Evolutionary conservation across 495 filamentous ascomycete genomes (phyloP).

Genomic region (Lophiostoma macrostomum): DNA sequence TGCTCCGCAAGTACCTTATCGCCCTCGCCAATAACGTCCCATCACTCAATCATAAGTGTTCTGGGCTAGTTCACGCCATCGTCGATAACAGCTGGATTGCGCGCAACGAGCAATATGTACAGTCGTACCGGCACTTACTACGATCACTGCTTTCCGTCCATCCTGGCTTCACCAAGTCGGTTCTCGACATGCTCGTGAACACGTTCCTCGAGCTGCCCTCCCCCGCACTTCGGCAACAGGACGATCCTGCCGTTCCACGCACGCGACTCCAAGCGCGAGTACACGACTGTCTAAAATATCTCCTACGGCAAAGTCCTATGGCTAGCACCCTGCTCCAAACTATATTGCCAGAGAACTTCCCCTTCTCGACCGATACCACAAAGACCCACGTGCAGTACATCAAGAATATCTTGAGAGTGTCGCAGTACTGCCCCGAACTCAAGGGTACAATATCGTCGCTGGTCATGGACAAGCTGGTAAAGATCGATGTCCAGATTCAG

Average conservation of each 20-base stretch:
- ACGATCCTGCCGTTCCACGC: slow-evolving; percentile 56
- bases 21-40: slow-evolving; percentile 73
- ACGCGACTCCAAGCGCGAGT: slow-evolving; percentile 62
- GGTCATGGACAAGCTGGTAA: slow-evolving; percentile 78
- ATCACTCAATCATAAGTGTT: slow-evolving; percentile 67
- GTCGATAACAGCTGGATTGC: slow-evolving; percentile 80
- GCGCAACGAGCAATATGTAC: slow-evolving; percentile 74
- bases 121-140: slow-evolving; percentile 74
- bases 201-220: slow-evolving; percentile 60
- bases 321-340: slow-evolving; percentile 66
- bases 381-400: slow-evolving; percentile 73
- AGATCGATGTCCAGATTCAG: slow-evolving; percentile 92
- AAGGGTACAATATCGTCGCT: slow-evolving; percentile 77
- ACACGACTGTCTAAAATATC: slow-evolving; percentile 70
- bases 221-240: slow-evolving; percentile 57
- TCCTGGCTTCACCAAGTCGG: slow-evolving; percentile 57
- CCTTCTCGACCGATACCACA: slow-evolving; percentile 68
- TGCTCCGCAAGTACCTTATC: slow-evolving; percentile 69
- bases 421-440: slow-evolving; percentile 74
- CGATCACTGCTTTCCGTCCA: slow-evolving; percentile 79
- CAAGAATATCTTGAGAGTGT: slow-evolving; percentile 70
- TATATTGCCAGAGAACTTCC: slow-evolving; percentile 65
- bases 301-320: slow-evolving; percentile 74
- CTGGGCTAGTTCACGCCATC: slow-evolving; percentile 68
- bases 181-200: slow-evolving; percentile 75